Evolutionary conservation across 1,139 yeast species (phyloP).

Genomic region (Saccharomycopsis hybrid): DNA sequence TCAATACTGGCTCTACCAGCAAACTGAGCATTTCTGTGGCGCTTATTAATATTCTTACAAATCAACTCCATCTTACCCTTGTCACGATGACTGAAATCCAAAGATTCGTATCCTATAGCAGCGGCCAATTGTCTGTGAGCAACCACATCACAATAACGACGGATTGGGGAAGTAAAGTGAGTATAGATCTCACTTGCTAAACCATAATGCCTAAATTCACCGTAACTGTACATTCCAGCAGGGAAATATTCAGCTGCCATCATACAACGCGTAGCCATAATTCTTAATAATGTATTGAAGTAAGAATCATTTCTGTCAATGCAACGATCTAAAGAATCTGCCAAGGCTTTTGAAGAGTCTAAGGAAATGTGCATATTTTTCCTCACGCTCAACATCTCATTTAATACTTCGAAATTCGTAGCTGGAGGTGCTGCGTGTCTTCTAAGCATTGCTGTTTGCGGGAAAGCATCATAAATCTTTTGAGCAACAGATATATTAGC

Average conservation of each 20-base stretch:
- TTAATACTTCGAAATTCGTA: conserved; percentile 80
- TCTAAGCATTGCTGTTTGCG: conserved; percentile 97
- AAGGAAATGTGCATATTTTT: conserved; percentile 67
- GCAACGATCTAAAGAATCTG: conserved; percentile 89
- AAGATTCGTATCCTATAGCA: conserved; percentile 86
- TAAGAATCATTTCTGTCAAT: conserved; percentile 77
- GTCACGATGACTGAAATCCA: conserved; percentile 80
- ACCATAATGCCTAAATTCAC: conserved; percentile 97
- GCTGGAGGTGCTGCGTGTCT: conserved; percentile 97
- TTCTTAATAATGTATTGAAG: conserved; percentile 88
- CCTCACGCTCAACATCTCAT: conserved; percentile 82
- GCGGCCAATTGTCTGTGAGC: conserved; percentile 97
- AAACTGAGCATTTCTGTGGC: conserved; percentile 97
- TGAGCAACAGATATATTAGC: conserved; percentile 96
- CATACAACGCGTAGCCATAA: conserved; percentile 98
- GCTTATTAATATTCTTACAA: conserved; percentile 81
- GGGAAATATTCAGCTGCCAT: conserved; percentile 98
- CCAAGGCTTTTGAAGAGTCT: conserved; percentile 85
- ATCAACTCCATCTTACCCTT: conserved; percentile 85
- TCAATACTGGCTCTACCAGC: conserved; percentile 98
- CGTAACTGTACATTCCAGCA: conserved; percentile 83
- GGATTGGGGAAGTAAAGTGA: conserved; percentile 96
- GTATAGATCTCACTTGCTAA: conserved; percentile 96
- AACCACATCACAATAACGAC: conserved; percentile 96
- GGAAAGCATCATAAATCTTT: conserved; percentile 85